These are phyloP conservation scores for Plasmopara viticola DNA, from an alignment of 352 stramenopile genomes.

Conservation along the genomic window DNA sequence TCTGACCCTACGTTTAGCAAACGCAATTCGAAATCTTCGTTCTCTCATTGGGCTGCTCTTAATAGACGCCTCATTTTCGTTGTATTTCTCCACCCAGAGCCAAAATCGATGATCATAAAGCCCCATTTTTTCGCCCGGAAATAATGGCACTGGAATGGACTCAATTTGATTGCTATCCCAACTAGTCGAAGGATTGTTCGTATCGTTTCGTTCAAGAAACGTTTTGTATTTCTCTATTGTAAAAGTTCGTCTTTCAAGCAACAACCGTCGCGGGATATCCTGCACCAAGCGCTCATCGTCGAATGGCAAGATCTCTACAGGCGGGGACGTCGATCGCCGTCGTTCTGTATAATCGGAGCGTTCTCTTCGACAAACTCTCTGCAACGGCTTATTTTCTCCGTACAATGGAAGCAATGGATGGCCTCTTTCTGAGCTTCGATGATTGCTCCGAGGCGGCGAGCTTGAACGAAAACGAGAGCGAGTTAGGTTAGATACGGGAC, in stretches of 20 bases:
- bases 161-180: constrained; percentile 1
- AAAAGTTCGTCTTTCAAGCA: constrained; percentile 18
- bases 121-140: constrained; percentile 20
- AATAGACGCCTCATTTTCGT: constrained; percentile 20
- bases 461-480: constrained; percentile 14
- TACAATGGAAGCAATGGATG: background rate
- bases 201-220: constrained; percentile 13
- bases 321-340: constrained; percentile 1
- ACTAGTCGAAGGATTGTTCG: background rate
- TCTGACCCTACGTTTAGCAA: constrained; percentile 18
- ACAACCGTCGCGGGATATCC: constrained; percentile 11
- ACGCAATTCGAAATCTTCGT: constrained; percentile 18
- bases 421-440: constrained; percentile 11
- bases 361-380: constrained; percentile 4
- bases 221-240: constrained; percentile 8
- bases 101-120: constrained; percentile 25
- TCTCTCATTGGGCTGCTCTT: constrained; percentile 11
- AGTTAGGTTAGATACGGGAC: constrained; percentile 2
- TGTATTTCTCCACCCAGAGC: constrained; percentile 15
- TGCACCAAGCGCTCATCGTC: constrained; percentile 7
- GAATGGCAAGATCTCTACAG: constrained; percentile 3
- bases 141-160: constrained; percentile 20
- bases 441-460: constrained; percentile 10
- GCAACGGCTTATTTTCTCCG: constrained; percentile 1
- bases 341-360: constrained; percentile 4